These are phyloP conservation scores for Fusarium nurragi DNA, from an alignment of 2,329 filamentous ascomycete species.

Conservation along the genomic window DNA sequence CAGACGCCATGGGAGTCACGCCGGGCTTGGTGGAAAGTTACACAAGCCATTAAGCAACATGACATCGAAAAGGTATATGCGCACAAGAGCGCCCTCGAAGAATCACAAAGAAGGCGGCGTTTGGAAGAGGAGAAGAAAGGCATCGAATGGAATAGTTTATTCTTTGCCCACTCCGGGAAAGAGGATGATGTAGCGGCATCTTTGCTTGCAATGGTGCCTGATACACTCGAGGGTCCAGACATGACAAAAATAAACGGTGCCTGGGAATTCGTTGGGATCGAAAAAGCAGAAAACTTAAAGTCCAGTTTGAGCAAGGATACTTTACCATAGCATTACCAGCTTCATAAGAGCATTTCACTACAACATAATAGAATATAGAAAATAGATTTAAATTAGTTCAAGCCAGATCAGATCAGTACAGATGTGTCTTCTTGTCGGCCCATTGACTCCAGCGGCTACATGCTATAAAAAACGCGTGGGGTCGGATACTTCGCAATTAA, in stretches of 20 bases:
- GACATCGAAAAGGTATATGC: constrained; percentile 76
- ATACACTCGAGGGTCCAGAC: neutral
- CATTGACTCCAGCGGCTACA: too few species aligned
- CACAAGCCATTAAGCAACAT: constrained; percentile 72
- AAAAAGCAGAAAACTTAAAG: constrained; percentile 1
- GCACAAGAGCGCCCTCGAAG: constrained; percentile 84
- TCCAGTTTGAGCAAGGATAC: neutral
- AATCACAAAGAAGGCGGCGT: constrained; percentile 80
- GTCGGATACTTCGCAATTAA: too few species aligned
- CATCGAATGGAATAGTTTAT: constrained; percentile 15
- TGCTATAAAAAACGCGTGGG: too few species aligned
- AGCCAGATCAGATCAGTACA: too few species aligned
- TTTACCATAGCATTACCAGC: constrained; percentile 54
- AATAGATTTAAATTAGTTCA: neutral
- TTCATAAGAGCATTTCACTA: neutral
- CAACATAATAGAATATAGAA: neutral
- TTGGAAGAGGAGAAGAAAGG: constrained; percentile 67
- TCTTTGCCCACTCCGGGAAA: constrained; percentile 21
- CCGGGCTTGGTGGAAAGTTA: constrained; percentile 81
- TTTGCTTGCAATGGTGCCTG: neutral
- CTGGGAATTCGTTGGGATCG: constrained; percentile 10
- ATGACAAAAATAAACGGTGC: neutral
- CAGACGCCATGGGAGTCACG: constrained; percentile 85
- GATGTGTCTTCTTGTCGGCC: too few species aligned
- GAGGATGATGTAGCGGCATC: neutral